Conservation (phyloP, 805 yeast species). For the Ogataea dorogensis region DNA sequence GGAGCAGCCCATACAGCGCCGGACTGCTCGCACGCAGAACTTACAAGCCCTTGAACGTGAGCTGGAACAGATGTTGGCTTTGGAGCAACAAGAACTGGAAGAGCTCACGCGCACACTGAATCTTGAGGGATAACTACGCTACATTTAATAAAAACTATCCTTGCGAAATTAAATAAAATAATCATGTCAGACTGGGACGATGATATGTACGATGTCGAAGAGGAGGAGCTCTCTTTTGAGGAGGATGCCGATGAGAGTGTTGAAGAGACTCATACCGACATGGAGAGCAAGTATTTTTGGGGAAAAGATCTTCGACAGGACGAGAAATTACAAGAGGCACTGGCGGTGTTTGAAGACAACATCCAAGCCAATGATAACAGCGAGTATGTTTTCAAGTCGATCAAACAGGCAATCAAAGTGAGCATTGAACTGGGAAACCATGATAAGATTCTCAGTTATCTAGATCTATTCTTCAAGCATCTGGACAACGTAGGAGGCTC, state of each 20-base stretch:
- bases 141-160: not conserved
- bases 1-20: not conserved
- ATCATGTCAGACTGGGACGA: conserved; percentile 39
- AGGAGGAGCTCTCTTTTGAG: conserved; percentile 35
- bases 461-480: conserved; percentile 24
- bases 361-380: conserved; percentile 11
- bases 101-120: conserved; percentile 27
- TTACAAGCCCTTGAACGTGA: conserved; percentile 21
- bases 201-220: conserved; percentile 38
- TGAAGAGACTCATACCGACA: conserved; percentile 9
- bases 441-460: conserved; percentile 13
- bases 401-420: conserved; percentile 35
- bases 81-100: conserved; percentile 32
- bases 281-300: conserved; percentile 31
- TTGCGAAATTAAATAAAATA: conserved; percentile 3
- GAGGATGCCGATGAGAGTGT: conserved; percentile 23
- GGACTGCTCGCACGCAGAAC: not conserved
- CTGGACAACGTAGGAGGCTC: conserved; percentile 17
- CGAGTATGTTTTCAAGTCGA: conserved; percentile 32
- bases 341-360: conserved; percentile 24
- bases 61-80: conserved; percentile 29
- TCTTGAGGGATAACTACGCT: conserved; percentile 8
- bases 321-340: conserved; percentile 28
- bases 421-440: conserved; percentile 19
- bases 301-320: conserved; percentile 36